Evolutionary conservation across 169 alveolate species (phyloP), one percentile per base, ranked within the genome.

Genomic region (Plasmodium ovale): DNA sequence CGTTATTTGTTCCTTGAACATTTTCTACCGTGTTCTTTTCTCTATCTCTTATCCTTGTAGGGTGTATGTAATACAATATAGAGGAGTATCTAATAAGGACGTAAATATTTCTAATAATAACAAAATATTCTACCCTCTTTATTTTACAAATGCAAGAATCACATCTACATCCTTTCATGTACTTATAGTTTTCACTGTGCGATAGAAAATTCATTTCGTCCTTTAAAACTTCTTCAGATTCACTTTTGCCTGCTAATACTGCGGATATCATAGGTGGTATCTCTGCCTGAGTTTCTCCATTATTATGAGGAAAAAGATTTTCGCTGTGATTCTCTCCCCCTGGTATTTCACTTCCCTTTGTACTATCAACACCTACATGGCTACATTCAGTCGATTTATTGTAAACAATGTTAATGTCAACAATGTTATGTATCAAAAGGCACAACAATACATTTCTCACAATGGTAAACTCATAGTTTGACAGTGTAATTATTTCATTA

Each of bases 131-230:
- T 14, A 79, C 89, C 37, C 89, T 19, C 29, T 54, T 79, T 35
- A 79, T 79, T 79, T 65, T 79, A 25, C 89, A 79, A 12, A 65
- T 79, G 29, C 89, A 79, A 3, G 44, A 79, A 44, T 51, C 16
- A 19, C 89, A 79, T 56, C 39, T 62, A 33, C 89, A 79, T 4
- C 89, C 79, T 69, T 79, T 79, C 82, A 79, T 79, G 37, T 79
- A 79, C 29, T 79, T 67, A 60, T 79, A 65, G 39, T 42, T 54
- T 65, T 56, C 79, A 42, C 37, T 37, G 9, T 64, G 42, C 0
- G 71, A 33, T 60, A 79, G 51, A 29, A 79, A 37, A 23, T 16
- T 27, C 31, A 79, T 79, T 27, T 79, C 68, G 12, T 59, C 14
- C 12, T 19, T 59, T 73, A 19, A n/a, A 35, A 19, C 37, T 14